These are phyloP conservation scores for Carex kokanica DNA, from an alignment of 176 grass and related monocot species.

Conservation along the genomic window DNA sequence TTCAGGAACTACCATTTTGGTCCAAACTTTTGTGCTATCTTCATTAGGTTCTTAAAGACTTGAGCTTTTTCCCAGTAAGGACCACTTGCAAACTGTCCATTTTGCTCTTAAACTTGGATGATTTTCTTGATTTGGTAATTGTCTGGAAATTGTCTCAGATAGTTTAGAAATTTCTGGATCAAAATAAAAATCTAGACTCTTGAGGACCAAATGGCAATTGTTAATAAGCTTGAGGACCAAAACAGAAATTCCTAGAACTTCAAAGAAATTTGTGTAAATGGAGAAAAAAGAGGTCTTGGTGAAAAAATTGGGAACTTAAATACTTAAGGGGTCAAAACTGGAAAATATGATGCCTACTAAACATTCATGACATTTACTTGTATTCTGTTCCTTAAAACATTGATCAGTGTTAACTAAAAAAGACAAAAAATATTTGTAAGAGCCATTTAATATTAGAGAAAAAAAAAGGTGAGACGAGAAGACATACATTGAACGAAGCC, in stretches of 20 bases:
- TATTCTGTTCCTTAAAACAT: background rate
- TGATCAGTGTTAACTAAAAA: background rate
- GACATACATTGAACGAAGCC: slow-evolving; percentile 83
- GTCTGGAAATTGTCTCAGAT: background rate
- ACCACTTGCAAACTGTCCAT: background rate
- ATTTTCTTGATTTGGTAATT: background rate
- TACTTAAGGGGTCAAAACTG: background rate
- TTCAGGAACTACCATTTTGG: background rate
- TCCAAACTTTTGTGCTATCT: background rate
- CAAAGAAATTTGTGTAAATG: background rate
- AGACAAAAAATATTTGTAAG: background rate
- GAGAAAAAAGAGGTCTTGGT: background rate
- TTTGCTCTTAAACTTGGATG: background rate
- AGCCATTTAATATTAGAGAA: background rate
- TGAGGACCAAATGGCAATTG: background rate
- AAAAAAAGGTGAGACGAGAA: background rate
- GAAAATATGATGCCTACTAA: background rate
- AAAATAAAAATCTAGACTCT: background rate
- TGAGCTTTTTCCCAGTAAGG: background rate
- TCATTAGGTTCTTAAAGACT: background rate
- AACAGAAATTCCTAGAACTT: background rate
- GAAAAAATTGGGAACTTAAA: background rate
- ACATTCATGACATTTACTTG: background rate
- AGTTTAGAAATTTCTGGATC: background rate
- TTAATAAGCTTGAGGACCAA: slow-evolving; percentile 9